Evolutionary conservation across 1,284 basidiomycete species (phyloP).

Genomic region (Chalciporus piperatoides): DNA sequence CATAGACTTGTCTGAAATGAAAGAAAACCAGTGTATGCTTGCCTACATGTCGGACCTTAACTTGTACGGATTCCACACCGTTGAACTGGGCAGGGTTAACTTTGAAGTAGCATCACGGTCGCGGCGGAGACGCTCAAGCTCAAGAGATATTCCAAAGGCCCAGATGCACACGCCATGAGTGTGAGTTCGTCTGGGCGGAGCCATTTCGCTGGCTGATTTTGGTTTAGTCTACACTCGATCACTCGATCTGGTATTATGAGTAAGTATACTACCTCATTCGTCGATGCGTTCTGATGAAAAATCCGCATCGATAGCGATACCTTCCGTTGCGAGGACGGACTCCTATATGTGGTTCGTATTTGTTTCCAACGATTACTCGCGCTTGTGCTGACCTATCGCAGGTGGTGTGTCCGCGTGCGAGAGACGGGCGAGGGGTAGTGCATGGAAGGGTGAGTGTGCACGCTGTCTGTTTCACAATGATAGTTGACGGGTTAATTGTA

Average conservation of each 20-base stretch:
- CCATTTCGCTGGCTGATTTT: conserved; percentile 2
- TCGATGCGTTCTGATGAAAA: conserved; percentile 2
- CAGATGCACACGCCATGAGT: conserved; percentile 63
- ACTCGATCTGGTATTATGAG: conserved; percentile 83
- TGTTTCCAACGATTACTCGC: background rate
- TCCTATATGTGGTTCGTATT: conserved; percentile 69
- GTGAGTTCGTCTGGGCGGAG: conserved; percentile 39
- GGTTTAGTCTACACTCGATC: conserved; percentile 75
- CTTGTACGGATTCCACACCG: conserved; percentile 50
- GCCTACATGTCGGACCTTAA: conserved; percentile 83
- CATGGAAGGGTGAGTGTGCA: conserved; percentile 59
- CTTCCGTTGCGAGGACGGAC: conserved; percentile 77
- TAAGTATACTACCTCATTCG: conserved; percentile 31
- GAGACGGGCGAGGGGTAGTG: conserved; percentile 72
- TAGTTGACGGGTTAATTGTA: conserved; percentile 26
- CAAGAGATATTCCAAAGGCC: conserved; percentile 46
- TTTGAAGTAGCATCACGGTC: conserved; percentile 54
- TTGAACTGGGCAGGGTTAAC: conserved; percentile 7
- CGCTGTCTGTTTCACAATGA: background rate
- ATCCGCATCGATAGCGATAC: conserved; percentile 46
- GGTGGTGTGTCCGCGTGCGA: conserved; percentile 64
- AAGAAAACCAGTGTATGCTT: conserved; percentile 65
- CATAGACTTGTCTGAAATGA: conserved; percentile 7
- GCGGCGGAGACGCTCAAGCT: conserved; percentile 66
- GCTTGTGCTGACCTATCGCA: conserved; percentile 25